These are phyloP conservation scores for Agrocybe pediades DNA, from an alignment of 768 basidiomycete species.

Conservation along the genomic window DNA sequence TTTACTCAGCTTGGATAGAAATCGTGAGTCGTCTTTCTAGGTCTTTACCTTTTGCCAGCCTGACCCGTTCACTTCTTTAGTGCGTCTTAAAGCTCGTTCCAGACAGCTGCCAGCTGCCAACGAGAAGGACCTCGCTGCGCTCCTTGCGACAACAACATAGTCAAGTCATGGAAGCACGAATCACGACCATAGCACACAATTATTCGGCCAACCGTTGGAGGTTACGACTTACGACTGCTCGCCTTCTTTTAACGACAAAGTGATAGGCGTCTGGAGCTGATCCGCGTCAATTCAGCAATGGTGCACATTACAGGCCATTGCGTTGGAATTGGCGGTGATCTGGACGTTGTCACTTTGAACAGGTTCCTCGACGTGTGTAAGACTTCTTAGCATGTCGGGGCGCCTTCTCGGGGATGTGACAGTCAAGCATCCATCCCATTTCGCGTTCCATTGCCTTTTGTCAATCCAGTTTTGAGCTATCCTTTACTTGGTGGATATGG, in stretches of 20 bases:
- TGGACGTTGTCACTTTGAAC: not conserved
- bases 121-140: constrained; percentile 80
- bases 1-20: constrained; percentile 88
- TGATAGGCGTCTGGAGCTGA: not conserved
- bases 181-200: not conserved
- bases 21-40: constrained; percentile 55
- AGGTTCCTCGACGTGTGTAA: not conserved
- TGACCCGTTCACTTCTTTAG: constrained; percentile 37
- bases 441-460: not conserved
- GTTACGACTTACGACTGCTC: not conserved
- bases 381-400: not conserved
- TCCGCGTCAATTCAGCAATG: not conserved
- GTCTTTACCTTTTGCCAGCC: constrained; percentile 1
- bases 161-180: not conserved
- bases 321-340: not conserved
- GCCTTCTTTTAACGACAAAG: not conserved
- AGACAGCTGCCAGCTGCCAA: constrained; percentile 83
- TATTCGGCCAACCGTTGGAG: not conserved
- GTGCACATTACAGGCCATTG: not conserved
- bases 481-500: not conserved
- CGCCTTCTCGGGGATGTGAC: not conserved
- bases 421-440: not conserved
- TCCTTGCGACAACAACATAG: constrained; percentile 48
- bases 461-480: not conserved
- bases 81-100: constrained; percentile 89